Conservation (phyloP, 768 basidiomycete species). For the Rhodotorula paludigena region DNA sequence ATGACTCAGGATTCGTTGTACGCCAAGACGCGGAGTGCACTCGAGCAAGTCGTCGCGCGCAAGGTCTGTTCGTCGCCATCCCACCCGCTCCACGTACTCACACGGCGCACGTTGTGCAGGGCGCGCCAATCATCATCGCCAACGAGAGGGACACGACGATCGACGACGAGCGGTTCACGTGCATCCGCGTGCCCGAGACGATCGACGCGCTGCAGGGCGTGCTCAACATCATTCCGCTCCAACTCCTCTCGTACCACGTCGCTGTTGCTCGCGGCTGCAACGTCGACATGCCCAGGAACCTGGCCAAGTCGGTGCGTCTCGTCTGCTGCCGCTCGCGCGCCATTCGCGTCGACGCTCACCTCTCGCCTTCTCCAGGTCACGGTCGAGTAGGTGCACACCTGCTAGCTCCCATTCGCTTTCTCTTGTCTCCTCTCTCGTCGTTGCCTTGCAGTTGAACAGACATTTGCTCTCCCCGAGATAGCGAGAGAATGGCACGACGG, state of each 20-base stretch:
- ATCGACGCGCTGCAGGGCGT: slow-evolving; percentile 92
- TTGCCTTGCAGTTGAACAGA: too few species aligned
- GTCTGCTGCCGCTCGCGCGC: too few species aligned
- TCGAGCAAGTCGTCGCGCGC: slow-evolving; percentile 57
- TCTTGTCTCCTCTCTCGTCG: too few species aligned
- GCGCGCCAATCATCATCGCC: slow-evolving; percentile 77
- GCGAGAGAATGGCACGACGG: too few species aligned
- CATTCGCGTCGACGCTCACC: too few species aligned
- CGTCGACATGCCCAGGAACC: slow-evolving; percentile 27
- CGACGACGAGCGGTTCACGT: slow-evolving; percentile 53
- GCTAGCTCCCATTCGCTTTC: too few species aligned
- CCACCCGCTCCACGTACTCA: too few species aligned
- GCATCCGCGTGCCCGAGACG: slow-evolving; percentile 85
- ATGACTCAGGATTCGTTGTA: slow-evolving; percentile 99
- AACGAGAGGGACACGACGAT: slow-evolving; percentile 82
- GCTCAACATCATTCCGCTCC: slow-evolving; percentile 92
- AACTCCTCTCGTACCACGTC: slow-evolving; percentile 90
- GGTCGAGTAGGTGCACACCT: slow-evolving; percentile 10
- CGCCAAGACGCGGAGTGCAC: slow-evolving; percentile 78
- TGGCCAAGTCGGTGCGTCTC: slow-evolving; percentile 29
- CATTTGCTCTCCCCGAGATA: too few species aligned
- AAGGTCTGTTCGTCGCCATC: too few species aligned
- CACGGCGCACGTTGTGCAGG: too few species aligned
- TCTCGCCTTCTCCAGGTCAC: too few species aligned
- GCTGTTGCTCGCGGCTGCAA: slow-evolving; percentile 94